Evolutionary conservation across 2,329 filamentous ascomycete species (phyloP).

Genomic region (Phialophora expanda): DNA sequence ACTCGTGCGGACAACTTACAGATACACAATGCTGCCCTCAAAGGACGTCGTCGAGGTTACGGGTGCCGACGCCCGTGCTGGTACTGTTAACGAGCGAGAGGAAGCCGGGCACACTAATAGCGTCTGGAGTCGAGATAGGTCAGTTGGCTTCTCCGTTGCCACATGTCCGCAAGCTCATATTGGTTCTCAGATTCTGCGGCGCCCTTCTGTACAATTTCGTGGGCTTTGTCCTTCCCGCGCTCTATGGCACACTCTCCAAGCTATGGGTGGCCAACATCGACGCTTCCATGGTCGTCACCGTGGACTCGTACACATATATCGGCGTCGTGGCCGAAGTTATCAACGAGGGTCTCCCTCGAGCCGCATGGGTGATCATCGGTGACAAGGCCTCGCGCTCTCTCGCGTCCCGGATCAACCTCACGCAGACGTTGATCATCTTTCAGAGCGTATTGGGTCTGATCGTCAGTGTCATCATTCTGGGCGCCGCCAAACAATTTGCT

Average conservation of each 20-base stretch:
- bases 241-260: constrained; percentile 71
- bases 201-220: constrained; percentile 67
- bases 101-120: neutral
- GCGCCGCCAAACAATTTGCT: constrained; percentile 61
- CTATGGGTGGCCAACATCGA: constrained; percentile 74
- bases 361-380: constrained; percentile 71
- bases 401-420: constrained; percentile 60
- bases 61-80: neutral
- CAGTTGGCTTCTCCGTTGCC: neutral
- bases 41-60: constrained; percentile 17
- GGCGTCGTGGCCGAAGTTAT: constrained; percentile 69
- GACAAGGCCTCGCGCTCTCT: constrained; percentile 62
- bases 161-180: neutral
- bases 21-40: constrained; percentile 22
- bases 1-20: constrained; percentile 16
- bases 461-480: constrained; percentile 65
- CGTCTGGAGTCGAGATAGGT: constrained; percentile 21
- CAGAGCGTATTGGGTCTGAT: constrained; percentile 64
- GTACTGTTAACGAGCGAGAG: neutral
- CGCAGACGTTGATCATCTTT: constrained; percentile 62
- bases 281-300: constrained; percentile 65
- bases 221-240: constrained; percentile 68
- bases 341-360: constrained; percentile 73
- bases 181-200: constrained; percentile 55
- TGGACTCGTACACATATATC: constrained; percentile 73